Conservation (phyloP, 495 filamentous ascomycete species). For the Neohortaea acidophila region DNA sequence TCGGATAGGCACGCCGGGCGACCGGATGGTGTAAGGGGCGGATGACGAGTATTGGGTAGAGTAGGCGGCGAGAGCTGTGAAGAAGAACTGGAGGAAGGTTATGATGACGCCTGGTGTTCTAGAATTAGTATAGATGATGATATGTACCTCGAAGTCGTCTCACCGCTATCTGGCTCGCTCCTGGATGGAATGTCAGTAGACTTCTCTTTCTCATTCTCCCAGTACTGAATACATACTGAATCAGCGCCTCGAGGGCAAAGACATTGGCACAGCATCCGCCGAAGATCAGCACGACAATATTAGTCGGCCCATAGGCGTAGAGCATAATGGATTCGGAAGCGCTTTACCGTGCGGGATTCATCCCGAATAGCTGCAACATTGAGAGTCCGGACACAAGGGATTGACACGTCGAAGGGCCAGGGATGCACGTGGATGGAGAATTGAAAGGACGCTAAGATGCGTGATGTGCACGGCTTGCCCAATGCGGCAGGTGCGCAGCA, state of each 20-base stretch:
- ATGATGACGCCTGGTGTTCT: conserved; percentile 56
- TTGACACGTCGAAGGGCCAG: too few relatives aligned
- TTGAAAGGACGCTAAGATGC: too few relatives aligned
- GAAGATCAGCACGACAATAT: conserved; percentile 81
- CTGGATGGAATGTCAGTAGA: conserved; percentile 16
- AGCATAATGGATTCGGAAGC: not conserved
- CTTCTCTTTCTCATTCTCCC: not conserved
- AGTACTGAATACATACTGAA: conserved; percentile 64
- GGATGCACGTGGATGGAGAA: too few relatives aligned
- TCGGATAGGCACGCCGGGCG: conserved; percentile 63
- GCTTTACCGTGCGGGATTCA: too few relatives aligned
- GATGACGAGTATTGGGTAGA: conserved; percentile 60
- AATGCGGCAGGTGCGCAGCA: too few relatives aligned
- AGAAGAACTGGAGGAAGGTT: conserved; percentile 84
- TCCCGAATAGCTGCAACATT: too few relatives aligned
- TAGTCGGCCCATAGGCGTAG: conserved; percentile 23
- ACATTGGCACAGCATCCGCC: conserved; percentile 98
- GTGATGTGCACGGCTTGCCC: too few relatives aligned
- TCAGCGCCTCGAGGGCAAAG: conserved; percentile 86
- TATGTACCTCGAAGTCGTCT: conserved; percentile 1
- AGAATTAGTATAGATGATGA: conserved; percentile 1
- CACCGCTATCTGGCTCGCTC: conserved; percentile 28
- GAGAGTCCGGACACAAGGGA: too few relatives aligned
- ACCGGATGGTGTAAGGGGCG: conserved; percentile 44
- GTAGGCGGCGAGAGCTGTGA: conserved; percentile 51